A percentile compares a stretch with the other conserved stretches of the same genome.
Evolutionary conservation across 2,329 filamentous ascomycete genomes (phyloP).

Genomic region (Shiraia bambusicola): DNA sequence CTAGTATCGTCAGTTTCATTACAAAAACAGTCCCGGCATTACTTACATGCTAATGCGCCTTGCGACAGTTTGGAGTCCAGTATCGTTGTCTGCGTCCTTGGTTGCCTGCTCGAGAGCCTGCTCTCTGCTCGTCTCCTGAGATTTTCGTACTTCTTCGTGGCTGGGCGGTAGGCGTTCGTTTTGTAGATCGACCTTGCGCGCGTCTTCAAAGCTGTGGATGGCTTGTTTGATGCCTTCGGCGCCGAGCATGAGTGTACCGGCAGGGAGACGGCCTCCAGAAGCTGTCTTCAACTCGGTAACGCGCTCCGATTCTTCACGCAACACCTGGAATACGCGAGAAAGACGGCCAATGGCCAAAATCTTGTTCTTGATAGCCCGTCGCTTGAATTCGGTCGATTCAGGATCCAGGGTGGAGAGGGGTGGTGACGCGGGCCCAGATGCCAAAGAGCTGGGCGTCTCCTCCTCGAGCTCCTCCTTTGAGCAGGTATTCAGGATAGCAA

Average conservation of each 20-base stretch:
- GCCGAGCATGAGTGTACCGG: constrained; percentile 95
- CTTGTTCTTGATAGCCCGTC: constrained; percentile 98
- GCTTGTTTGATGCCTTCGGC: constrained; percentile 98
- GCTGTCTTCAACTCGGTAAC: constrained; percentile 98
- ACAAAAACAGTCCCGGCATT: not conserved
- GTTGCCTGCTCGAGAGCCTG: constrained; percentile 83
- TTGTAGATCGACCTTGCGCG: constrained; percentile 92
- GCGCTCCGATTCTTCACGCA: constrained; percentile 94
- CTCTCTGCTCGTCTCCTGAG: constrained; percentile 76
- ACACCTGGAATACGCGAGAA: constrained; percentile 95
- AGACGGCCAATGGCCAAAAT: constrained; percentile 95
- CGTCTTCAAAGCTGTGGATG: constrained; percentile 95
- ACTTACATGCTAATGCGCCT: constrained; percentile 94
- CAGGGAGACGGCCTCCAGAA: constrained; percentile 85
- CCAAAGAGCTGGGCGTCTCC: constrained; percentile 73
- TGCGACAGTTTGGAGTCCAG: constrained; percentile 80
- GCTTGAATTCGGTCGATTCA: constrained; percentile 89
- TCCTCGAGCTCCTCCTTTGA: constrained; percentile 97
- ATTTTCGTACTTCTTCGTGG: constrained; percentile 85
- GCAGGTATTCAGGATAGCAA: constrained; percentile 96
- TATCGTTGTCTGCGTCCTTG: constrained; percentile 88
- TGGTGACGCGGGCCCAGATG: constrained; percentile 73
- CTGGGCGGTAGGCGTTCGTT: constrained; percentile 93
- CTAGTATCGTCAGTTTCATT: constrained; percentile 26
- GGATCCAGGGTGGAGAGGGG: constrained; percentile 67